A percentile compares a stretch with the other conserved stretches of the same genome.
Conservation (phyloP, 1,139 yeast species). For the Magnusiomyces suaveolens region DNA sequence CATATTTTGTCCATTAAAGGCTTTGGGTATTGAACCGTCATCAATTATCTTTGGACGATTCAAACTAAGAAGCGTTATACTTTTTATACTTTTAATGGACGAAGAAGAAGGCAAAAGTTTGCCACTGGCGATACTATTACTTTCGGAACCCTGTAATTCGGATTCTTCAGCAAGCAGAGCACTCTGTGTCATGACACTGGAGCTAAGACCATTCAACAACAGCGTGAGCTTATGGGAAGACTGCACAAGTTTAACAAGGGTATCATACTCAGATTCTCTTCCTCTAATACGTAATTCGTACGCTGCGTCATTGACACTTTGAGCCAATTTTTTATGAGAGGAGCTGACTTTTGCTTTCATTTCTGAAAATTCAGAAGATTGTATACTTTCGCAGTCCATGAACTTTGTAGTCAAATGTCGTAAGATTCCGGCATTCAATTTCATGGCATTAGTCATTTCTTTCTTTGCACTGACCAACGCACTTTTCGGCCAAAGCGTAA, state of each 20-base stretch:
- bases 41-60: not conserved
- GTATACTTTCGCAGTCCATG: constrained; percentile 42
- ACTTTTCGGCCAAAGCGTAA: constrained; percentile 52
- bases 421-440: constrained; percentile 45
- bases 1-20: no score
- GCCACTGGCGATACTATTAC: not conserved
- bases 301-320: constrained; percentile 49
- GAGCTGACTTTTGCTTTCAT: constrained; percentile 36
- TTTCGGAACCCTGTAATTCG: not conserved
- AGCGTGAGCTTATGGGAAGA: constrained; percentile 46
- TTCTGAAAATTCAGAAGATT: constrained; percentile 34
- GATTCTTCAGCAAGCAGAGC: constrained; percentile 21
- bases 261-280: constrained; percentile 42
- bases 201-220: constrained; percentile 57
- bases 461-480: constrained; percentile 43
- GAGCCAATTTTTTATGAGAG: constrained; percentile 36
- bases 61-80: not conserved
- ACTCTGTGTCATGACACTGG: constrained; percentile 62
- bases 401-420: constrained; percentile 46
- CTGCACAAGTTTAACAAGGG: constrained; percentile 41
- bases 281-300: constrained; percentile 53
- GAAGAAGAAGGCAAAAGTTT: no score
- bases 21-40: not conserved
- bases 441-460: constrained; percentile 45
- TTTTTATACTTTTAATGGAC: not conserved